phyloP scores from a whole-genome alignment of 2,329 filamentous ascomycete genomes.

The Pestalotiopsis sp. region DNA sequence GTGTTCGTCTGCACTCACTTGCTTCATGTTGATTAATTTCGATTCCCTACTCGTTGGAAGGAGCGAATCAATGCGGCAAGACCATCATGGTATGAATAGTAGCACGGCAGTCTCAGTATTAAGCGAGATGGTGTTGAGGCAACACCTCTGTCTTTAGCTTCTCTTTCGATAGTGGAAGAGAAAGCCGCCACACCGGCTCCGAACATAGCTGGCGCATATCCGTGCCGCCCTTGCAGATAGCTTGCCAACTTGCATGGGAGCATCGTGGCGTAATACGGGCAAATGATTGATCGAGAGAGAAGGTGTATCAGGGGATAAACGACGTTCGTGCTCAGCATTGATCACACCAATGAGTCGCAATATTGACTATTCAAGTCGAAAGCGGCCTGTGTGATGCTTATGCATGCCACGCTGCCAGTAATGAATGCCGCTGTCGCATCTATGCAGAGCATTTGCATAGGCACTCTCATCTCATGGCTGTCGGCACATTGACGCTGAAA shows the following conservation, averaged over 20 bases:
- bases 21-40: not conserved
- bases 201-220: not conserved
- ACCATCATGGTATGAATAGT: not conserved
- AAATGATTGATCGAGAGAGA: conserved; percentile 6
- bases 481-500: not conserved
- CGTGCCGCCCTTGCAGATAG: conserved; percentile 1
- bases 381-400: not conserved
- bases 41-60: not conserved
- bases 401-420: not conserved
- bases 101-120: not conserved
- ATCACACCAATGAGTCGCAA: not conserved
- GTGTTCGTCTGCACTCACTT: not conserved
- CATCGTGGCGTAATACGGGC: conserved; percentile 1
- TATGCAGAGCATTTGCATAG: not conserved
- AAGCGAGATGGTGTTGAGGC: not conserved
- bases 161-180: not conserved
- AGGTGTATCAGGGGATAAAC: not conserved
- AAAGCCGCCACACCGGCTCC: not conserved
- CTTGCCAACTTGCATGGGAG: not conserved
- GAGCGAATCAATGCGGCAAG: not conserved
- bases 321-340: not conserved
- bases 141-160: not conserved
- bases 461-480: not conserved
- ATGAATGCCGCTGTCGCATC: not conserved
- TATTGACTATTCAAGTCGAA: not conserved